These are phyloP conservation scores for Hymenoscyphus salicellus DNA, from an alignment of 2,329 filamentous ascomycete genomes.

Conservation along the genomic window DNA sequence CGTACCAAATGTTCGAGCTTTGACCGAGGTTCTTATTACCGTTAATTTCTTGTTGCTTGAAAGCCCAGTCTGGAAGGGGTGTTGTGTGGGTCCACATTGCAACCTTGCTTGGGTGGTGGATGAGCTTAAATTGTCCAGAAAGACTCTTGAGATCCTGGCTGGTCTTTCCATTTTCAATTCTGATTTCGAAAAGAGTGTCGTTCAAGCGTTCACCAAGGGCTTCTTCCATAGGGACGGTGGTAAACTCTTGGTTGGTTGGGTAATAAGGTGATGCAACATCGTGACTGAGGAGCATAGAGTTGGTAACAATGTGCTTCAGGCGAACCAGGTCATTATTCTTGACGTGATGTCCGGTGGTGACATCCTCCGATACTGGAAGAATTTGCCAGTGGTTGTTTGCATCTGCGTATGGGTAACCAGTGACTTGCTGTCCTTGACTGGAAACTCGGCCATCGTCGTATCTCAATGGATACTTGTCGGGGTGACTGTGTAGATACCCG, in stretches of 20 bases:
- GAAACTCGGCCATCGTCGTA: conserved; percentile 98
- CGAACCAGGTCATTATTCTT: conserved; percentile 83
- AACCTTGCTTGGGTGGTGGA: conserved; percentile 92
- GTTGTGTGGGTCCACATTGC: conserved; percentile 98
- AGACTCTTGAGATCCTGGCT: conserved; percentile 85
- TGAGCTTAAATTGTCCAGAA: conserved; percentile 89
- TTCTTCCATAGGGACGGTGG: conserved; percentile 70
- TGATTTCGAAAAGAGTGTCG: conserved; percentile 90
- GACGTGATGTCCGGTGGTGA: conserved; percentile 61
- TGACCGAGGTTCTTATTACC: conserved; percentile 94
- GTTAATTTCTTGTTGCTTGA: conserved; percentile 98
- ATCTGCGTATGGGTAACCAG: conserved; percentile 95
- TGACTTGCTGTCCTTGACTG: conserved; percentile 96
- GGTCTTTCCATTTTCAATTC: conserved; percentile 80
- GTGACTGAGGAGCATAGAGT: conserved; percentile 84
- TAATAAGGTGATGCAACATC: conserved; percentile 96
- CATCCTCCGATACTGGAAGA: conserved; percentile 63
- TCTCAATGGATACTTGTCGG: conserved; percentile 82
- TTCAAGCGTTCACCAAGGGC: conserved; percentile 73
- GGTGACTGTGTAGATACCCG: conserved; percentile 90
- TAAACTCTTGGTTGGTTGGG: conserved; percentile 98
- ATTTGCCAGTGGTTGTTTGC: conserved; percentile 99
- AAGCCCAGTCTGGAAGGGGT: conserved; percentile 94
- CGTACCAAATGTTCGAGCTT: conserved; percentile 90
- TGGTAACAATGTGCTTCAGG: conserved; percentile 80